Evolutionary conservation across 179 eudicot species (phyloP).

Genomic region (Sideroxylon spinosum): DNA sequence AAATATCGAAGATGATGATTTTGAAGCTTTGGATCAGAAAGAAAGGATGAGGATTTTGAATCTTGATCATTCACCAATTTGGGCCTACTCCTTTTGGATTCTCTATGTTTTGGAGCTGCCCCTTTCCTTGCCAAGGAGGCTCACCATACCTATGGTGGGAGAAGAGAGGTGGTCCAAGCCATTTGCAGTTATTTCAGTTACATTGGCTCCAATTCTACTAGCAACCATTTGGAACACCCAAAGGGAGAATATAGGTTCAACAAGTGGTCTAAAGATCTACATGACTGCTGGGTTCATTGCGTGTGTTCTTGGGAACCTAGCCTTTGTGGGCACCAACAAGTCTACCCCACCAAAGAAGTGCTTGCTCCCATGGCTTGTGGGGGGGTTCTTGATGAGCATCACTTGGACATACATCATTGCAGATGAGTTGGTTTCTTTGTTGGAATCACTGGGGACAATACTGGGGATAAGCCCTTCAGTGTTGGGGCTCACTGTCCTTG

Average conservation of each 20-base stretch:
- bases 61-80: background rate
- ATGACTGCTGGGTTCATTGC: slow-evolving; percentile 31
- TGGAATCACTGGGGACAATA: slow-evolving; percentile 50
- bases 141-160: slow-evolving; percentile 55
- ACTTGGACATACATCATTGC: slow-evolving; percentile 71
- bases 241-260: slow-evolving; percentile 24
- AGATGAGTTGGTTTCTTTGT: slow-evolving; percentile 55
- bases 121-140: slow-evolving; percentile 49
- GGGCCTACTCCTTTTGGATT: slow-evolving; percentile 22
- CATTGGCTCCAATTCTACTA: slow-evolving; percentile 51
- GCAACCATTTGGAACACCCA: slow-evolving; percentile 40
- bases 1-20: background rate
- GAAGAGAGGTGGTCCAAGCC: slow-evolving; percentile 65
- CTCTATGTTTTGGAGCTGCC: slow-evolving; percentile 45
- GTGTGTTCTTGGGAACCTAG: slow-evolving; percentile 34
- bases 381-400: slow-evolving; percentile 66
- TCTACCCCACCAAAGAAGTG: slow-evolving; percentile 50
- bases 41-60: background rate
- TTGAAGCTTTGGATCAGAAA: slow-evolving; percentile 2
- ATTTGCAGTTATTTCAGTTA: slow-evolving; percentile 56
- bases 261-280: slow-evolving; percentile 28
- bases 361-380: slow-evolving; percentile 50
- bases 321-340: slow-evolving; percentile 31
- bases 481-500: slow-evolving; percentile 63
- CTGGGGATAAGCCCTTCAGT: slow-evolving; percentile 63